Percentiles rank a stretch among this genome's conserved stretches.
These are phyloP conservation scores for Fusarium sp. DNA, from an alignment of 2,329 filamentous ascomycete genomes.

Conservation along the genomic window DNA sequence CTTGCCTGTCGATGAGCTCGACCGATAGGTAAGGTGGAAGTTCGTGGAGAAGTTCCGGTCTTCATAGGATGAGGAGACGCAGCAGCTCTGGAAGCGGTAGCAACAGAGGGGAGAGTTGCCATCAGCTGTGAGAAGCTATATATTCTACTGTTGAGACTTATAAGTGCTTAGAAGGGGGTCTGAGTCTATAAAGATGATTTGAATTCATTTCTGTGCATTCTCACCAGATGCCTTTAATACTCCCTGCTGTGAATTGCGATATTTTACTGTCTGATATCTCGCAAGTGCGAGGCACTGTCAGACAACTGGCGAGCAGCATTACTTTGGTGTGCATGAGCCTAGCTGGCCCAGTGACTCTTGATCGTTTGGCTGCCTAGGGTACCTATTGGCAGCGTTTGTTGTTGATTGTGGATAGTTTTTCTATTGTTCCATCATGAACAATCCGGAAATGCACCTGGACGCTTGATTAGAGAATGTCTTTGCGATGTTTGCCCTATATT, in stretches of 20 bases:
- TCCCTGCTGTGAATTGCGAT: background rate
- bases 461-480: background rate
- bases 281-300: conserved; percentile 9
- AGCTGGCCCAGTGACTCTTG: background rate
- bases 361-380: background rate
- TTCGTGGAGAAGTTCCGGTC: conserved; percentile 45
- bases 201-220: conserved; percentile 2
- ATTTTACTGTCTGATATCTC: background rate
- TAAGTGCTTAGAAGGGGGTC: conserved; percentile 5
- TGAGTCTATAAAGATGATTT: conserved; percentile 2
- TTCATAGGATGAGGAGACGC: conserved; percentile 46
- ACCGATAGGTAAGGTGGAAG: conserved; percentile 60
- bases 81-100: conserved; percentile 39
- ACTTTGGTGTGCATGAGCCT: background rate
- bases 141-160: conserved; percentile 30
- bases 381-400: conserved; percentile 1
- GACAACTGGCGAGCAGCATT: conserved; percentile 6
- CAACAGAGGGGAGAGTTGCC: conserved; percentile 20
- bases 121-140: conserved; percentile 26
- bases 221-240: conserved; percentile 2
- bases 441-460: background rate
- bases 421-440: background rate
- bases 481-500: background rate
- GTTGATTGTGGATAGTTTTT: conserved; percentile 1
- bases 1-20: conserved; percentile 79